Evolutionary conservation across 768 basidiomycete genomes (phyloP).

Genomic region (Austroboletus eburneus): DNA sequence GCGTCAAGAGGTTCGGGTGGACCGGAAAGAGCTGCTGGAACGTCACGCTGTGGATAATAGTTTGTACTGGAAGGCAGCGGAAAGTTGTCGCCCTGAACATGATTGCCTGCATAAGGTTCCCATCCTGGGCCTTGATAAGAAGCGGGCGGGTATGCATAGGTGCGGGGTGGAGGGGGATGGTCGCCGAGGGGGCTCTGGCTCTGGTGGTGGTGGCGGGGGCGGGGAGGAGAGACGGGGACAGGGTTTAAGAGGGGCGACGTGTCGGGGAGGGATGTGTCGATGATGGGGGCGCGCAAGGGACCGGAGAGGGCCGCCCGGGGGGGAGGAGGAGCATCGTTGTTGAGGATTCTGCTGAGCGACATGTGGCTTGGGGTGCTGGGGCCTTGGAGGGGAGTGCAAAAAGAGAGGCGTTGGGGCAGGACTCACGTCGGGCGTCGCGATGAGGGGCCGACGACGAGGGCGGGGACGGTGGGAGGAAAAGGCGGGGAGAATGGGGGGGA

Average conservation of each 20-base stretch:
- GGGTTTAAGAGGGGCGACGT: constrained; percentile 21
- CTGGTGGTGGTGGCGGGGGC: constrained; percentile 23
- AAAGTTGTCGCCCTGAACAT: constrained; percentile 35
- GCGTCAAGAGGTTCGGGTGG: constrained; percentile 19
- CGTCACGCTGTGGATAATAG: constrained; percentile 32
- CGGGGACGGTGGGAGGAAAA: not conserved
- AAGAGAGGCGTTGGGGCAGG: not conserved
- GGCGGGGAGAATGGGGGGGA: not conserved
- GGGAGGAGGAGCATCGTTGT: constrained; percentile 67
- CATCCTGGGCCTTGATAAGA: constrained; percentile 38
- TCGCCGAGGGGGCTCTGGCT: constrained; percentile 27
- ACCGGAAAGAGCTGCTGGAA: constrained; percentile 6
- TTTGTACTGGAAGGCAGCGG: constrained; percentile 36
- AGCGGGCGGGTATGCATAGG: constrained; percentile 36
- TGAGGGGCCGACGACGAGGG: not conserved
- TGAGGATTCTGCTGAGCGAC: constrained; percentile 79
- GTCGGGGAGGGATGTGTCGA: constrained; percentile 20
- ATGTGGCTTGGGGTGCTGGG: no score
- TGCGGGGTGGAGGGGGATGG: constrained; percentile 31
- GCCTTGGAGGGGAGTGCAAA: constrained; percentile 6
- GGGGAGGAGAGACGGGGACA: constrained; percentile 17
- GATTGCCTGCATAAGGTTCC: constrained; percentile 37
- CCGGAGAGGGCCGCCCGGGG: constrained; percentile 27
- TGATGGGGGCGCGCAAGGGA: constrained; percentile 16
- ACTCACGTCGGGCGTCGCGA: not conserved